Conservation (phyloP, 495 filamentous ascomycete genomes). For the Letharia columbiana region DNA sequence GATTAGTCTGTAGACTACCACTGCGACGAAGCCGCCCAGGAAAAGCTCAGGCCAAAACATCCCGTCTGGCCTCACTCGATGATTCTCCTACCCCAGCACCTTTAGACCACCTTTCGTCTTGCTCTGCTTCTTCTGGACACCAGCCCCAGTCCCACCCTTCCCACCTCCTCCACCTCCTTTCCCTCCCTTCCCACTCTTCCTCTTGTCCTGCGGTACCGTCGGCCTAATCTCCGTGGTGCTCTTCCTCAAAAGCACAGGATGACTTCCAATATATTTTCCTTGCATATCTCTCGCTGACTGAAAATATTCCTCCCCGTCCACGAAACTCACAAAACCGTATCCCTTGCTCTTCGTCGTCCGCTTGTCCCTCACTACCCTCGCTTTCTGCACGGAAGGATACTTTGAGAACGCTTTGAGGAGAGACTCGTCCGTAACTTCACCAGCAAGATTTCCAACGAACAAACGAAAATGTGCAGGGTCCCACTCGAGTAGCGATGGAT, state of each 20-base stretch:
- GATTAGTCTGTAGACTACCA: neutral
- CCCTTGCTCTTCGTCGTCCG: conserved; percentile 90
- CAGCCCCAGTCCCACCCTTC: conserved; percentile 42
- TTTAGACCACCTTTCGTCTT: conserved; percentile 75
- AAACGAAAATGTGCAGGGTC: conserved; percentile 90
- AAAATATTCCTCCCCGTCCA: conserved; percentile 92
- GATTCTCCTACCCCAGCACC: conserved; percentile 56
- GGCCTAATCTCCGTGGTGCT: conserved; percentile 86
- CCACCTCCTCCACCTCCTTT: conserved; percentile 32
- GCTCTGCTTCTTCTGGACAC: conserved; percentile 65
- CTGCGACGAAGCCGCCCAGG: neutral
- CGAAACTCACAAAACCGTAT: conserved; percentile 94
- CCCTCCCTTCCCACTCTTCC: conserved; percentile 36
- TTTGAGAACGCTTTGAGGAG: conserved; percentile 85
- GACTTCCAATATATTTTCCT: conserved; percentile 96
- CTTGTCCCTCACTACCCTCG: conserved; percentile 93
- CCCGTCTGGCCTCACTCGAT: neutral
- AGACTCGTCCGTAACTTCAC: conserved; percentile 94
- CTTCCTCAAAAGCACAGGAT: conserved; percentile 77
- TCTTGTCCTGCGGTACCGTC: conserved; percentile 40
- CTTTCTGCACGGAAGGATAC: conserved; percentile 83
- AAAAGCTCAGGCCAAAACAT: neutral
- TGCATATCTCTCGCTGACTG: conserved; percentile 94
- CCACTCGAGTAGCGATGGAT: conserved; percentile 84
- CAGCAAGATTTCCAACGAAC: conserved; percentile 95